phyloP scores from a whole-genome alignment of 208 protist species.

The Trypanosoma brucei region DNA sequence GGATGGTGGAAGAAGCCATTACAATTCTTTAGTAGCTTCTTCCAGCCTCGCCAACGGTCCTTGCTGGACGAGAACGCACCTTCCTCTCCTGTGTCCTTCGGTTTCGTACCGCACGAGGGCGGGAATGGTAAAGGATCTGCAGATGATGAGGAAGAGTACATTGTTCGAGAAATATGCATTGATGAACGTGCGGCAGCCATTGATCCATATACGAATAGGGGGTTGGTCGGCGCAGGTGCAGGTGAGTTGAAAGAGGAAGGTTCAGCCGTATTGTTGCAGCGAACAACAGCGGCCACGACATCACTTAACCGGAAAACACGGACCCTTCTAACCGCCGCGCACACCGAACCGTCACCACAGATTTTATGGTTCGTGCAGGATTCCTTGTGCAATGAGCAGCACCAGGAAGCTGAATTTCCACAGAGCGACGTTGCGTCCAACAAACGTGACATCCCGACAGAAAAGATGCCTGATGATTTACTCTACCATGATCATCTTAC shows the following conservation, averaged over 20 bases:
- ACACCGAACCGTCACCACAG: too few relatives aligned
- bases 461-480: not conserved
- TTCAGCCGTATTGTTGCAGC: not conserved
- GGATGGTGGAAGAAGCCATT: conserved; percentile 61
- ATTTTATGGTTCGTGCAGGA: too few relatives aligned
- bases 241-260: conserved; percentile 5
- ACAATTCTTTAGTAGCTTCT: conserved; percentile 8
- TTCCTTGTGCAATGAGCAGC: too few relatives aligned
- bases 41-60: not conserved
- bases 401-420: too few relatives aligned
- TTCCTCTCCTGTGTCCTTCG: not conserved
- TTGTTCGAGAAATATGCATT: conserved; percentile 6
- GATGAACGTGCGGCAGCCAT: conserved; percentile 11
- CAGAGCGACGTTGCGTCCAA: not conserved
- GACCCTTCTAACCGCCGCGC: not conserved
- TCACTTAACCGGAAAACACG: conserved; percentile 2
- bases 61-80: not conserved
- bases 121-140: not conserved
- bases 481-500: conserved; percentile 19
- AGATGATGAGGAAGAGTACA: conserved; percentile 4
- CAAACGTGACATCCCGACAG: not conserved
- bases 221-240: not conserved
- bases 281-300: conserved; percentile 13
- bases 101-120: not conserved
- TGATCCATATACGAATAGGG: not conserved